Percentiles rank a stretch among this genome's conserved stretches.
These are phyloP conservation scores for Capronia epimyces DNA, from an alignment of 2,329 filamentous ascomycete genomes.

Conservation along the genomic window DNA sequence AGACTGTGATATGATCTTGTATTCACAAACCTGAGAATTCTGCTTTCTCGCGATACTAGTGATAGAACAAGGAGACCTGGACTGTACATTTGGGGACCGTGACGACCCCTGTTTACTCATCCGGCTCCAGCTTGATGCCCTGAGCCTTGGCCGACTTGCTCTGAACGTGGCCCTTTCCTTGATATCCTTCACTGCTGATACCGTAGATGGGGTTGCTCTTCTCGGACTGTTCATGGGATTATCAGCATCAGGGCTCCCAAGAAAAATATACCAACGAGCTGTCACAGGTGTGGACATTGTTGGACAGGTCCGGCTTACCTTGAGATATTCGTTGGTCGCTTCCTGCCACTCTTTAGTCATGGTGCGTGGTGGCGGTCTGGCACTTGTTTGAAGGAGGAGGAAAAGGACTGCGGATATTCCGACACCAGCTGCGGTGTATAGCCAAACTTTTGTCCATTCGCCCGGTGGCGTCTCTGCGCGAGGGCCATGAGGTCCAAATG, in stretches of 20 bases:
- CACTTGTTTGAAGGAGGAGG: slow-evolving; percentile 63
- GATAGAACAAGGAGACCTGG: slow-evolving; percentile 15
- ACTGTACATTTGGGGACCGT: background rate
- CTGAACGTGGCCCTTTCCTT: slow-evolving; percentile 73
- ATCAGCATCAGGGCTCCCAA: slow-evolving; percentile 9
- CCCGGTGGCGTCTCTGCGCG: slow-evolving; percentile 77
- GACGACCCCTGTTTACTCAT: slow-evolving; percentile 19
- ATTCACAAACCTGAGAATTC: slow-evolving; percentile 18
- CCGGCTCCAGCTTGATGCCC: slow-evolving; percentile 26
- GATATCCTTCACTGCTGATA: slow-evolving; percentile 72
- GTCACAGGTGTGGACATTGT: background rate
- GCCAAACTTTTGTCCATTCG: slow-evolving; percentile 72
- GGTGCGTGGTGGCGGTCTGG: slow-evolving; percentile 67
- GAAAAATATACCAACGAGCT: background rate
- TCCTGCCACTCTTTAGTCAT: slow-evolving; percentile 99
- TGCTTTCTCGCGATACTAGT: slow-evolving; percentile 20
- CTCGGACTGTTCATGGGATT: slow-evolving; percentile 56
- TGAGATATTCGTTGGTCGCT: slow-evolving; percentile 87
- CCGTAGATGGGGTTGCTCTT: slow-evolving; percentile 82
- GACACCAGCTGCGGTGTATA: slow-evolving; percentile 66
- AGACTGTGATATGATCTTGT: slow-evolving; percentile 18
- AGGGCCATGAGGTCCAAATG: slow-evolving; percentile 93
- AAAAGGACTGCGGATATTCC: slow-evolving; percentile 66
- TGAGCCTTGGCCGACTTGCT: slow-evolving; percentile 41
- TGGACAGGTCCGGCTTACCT: slow-evolving; percentile 51